These are phyloP conservation scores for Neofusicoccum umdonicola DNA, from an alignment of 2,329 filamentous ascomycete genomes.

Conservation along the genomic window DNA sequence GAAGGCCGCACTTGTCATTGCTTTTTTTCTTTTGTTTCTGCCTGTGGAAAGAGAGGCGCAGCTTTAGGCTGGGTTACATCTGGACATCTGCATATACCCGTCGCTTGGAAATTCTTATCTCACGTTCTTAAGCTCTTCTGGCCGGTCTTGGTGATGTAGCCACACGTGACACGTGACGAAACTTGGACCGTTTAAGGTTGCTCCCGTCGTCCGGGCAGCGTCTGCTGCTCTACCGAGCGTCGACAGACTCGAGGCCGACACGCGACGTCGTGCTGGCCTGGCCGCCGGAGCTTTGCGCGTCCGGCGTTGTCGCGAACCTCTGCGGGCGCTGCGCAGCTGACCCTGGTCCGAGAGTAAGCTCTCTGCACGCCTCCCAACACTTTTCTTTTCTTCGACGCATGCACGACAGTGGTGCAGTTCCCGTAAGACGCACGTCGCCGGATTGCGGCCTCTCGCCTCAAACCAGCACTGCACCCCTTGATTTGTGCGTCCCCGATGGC, in stretches of 20 bases:
- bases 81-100: slow-evolving; percentile 12
- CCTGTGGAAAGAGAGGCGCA: neutral
- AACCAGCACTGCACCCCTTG: too few species aligned
- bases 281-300: too few species aligned
- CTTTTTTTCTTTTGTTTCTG: neutral
- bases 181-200: slow-evolving; percentile 6
- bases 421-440: neutral
- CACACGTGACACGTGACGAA: neutral
- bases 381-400: neutral
- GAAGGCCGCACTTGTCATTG: neutral
- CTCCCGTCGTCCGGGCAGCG: slow-evolving; percentile 1
- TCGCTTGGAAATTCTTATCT: slow-evolving; percentile 7
- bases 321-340: too few species aligned
- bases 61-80: neutral
- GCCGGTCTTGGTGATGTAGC: neutral
- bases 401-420: neutral
- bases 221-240: neutral
- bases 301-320: too few species aligned
- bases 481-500: neutral
- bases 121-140: neutral
- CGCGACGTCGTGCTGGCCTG: too few species aligned
- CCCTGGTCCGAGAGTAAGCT: too few species aligned
- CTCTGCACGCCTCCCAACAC: neutral
- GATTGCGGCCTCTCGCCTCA: neutral
- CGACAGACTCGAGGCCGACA: neutral